Evolutionary conservation across 495 filamentous ascomycete species (phyloP), one percentile per base, ranked within the genome.

Genomic region (Corynascus novoguineensis): DNA sequence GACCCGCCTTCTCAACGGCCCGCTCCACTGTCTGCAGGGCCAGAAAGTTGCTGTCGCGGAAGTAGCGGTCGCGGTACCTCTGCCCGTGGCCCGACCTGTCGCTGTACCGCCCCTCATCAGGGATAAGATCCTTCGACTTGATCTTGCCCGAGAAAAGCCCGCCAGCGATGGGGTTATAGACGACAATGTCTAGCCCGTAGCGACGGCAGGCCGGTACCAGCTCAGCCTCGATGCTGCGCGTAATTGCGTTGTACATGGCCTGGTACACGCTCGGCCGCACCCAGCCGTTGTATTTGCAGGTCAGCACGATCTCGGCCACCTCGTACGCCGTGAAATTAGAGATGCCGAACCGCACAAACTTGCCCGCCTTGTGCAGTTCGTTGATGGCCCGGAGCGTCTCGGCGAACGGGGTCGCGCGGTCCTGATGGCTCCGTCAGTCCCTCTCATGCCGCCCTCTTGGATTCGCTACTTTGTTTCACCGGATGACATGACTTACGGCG

Each of bases 111-210:
- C 92, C 90, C 45, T 83, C 79, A 0, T 69, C 66, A 5, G 88
- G 88, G 0, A 85, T 71, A 12, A 70, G 61, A 65, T 88, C 87
- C 28, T 68, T 72, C 34, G 80, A 79, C 73, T 89, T 91, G 75
- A 90, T 91, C 66, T 93, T 93, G 51, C 91, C 89, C 24, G 85
- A 86, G 65, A 96, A 87, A 19, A 96, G 69, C 0, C 92, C 92
- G 5, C 90, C 91, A 10, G 88, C 89, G 49, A 88, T 74, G 0
- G 92, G 92, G 68, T 96, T 96, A 71, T 97, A 96, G n/a, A 92
- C 77, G 25, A 96, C 90, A 24, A 96, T 81, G 58, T 93, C 88
- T 27, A 97, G 75, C 0, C 89, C 88, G 65, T 92, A 96, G 15
- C 89, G 83, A n/a, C 84, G 80, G 62, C 89, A 95, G 6, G 84